A percentile compares a stretch with the other conserved stretches of the same genome.
phyloP scores from a whole-genome alignment of 2,329 filamentous ascomycete species.

The Mariannaea sp. region DNA sequence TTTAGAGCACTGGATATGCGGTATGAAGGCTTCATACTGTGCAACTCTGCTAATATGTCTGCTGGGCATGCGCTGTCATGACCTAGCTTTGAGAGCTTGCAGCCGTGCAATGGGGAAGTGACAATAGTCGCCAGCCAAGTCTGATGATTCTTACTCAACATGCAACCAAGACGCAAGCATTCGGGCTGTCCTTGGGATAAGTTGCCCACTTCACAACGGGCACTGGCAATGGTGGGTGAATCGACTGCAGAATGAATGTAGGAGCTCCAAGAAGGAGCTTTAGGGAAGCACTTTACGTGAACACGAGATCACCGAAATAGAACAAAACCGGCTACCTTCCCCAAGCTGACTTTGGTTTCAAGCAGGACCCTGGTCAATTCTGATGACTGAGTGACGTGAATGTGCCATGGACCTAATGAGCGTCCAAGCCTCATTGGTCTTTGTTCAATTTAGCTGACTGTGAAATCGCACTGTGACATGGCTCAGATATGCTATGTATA shows the following conservation, averaged over 20 bases:
- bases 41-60: background rate
- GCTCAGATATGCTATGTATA: background rate
- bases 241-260: background rate
- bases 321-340: background rate
- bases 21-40: conserved; percentile 2
- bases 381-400: conserved; percentile 1
- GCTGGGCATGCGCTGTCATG: background rate
- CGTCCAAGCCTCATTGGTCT: background rate
- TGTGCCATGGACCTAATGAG: background rate
- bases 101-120: background rate
- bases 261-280: background rate
- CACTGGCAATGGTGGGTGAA: background rate
- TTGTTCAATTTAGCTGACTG: background rate
- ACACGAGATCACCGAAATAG: conserved; percentile 3
- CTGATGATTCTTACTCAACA: background rate
- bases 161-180: background rate
- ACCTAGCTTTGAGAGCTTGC: background rate
- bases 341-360: background rate
- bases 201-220: no score
- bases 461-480: conserved; percentile 5
- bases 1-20: conserved; percentile 36
- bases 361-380: background rate
- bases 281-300: background rate
- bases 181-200: no score
- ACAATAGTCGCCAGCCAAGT: background rate